Conservation (phyloP, 306 rosid genomes). For the Prunus armeniaca region DNA sequence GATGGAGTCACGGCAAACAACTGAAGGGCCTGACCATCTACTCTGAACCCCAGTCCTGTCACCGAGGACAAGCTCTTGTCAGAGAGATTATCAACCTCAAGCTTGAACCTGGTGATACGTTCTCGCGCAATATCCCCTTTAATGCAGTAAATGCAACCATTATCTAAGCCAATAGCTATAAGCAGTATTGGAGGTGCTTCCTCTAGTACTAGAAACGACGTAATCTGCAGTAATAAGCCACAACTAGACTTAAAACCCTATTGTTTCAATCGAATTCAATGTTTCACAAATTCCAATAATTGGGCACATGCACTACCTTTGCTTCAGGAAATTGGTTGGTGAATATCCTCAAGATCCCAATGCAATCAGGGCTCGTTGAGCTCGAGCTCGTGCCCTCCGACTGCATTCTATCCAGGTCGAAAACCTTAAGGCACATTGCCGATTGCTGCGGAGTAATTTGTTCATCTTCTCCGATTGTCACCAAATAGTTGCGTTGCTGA, state of each 20-base stretch:
- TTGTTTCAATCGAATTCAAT: neutral
- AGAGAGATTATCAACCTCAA: constrained; percentile 64
- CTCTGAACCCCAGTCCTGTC: constrained; percentile 89
- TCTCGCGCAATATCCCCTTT: constrained; percentile 97
- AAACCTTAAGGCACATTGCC: constrained; percentile 83
- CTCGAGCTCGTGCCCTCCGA: constrained; percentile 86
- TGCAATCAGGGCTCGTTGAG: constrained; percentile 77
- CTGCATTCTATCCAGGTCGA: constrained; percentile 89
- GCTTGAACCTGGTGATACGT: constrained; percentile 88
- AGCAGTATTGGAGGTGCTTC: constrained; percentile 93
- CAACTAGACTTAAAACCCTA: constrained; percentile 22
- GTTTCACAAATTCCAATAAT: neutral
- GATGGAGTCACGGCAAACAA: constrained; percentile 82
- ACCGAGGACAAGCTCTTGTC: constrained; percentile 61
- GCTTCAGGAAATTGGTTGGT: constrained; percentile 94
- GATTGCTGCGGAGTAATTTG: constrained; percentile 76
- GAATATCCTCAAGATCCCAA: constrained; percentile 90
- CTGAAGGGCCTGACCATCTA: constrained; percentile 92
- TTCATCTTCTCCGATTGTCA: constrained; percentile 83
- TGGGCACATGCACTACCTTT: constrained; percentile 42
- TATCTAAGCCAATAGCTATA: constrained; percentile 87
- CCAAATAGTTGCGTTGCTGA: constrained; percentile 87
- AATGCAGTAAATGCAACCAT: constrained; percentile 88
- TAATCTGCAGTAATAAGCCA: constrained; percentile 58
- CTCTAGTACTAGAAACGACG: constrained; percentile 84